These are phyloP conservation scores for Capronia americana DNA, from an alignment of 2,329 filamentous ascomycete genomes.

Conservation along the genomic window DNA sequence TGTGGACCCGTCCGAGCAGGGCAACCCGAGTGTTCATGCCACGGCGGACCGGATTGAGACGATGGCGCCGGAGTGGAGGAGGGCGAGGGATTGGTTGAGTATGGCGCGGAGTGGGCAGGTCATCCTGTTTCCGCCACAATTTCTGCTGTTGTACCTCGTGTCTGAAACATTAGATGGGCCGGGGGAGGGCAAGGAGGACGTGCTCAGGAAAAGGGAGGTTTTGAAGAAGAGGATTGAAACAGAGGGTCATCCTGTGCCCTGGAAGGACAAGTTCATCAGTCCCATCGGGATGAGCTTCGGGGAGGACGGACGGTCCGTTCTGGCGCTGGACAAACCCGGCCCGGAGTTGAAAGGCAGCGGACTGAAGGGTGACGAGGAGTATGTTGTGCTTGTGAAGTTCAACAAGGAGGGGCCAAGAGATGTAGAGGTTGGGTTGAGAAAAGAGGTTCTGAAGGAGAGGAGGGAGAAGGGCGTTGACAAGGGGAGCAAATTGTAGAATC, in stretches of 20 bases:
- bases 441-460: conserved; percentile 53
- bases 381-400: conserved; percentile 64
- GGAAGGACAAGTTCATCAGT: conserved; percentile 56
- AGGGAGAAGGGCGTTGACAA: conserved; percentile 36
- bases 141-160: conserved; percentile 63
- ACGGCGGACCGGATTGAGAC: conserved; percentile 73
- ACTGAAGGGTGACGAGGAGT: conserved; percentile 59
- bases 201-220: conserved; percentile 49
- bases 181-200: conserved; percentile 21
- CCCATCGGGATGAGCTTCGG: conserved; percentile 48
- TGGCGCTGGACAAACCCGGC: conserved; percentile 62
- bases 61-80: conserved; percentile 79
- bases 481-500: conserved; percentile 22
- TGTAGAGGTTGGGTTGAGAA: conserved; percentile 58
- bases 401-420: conserved; percentile 62
- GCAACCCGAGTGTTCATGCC: conserved; percentile 61
- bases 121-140: conserved; percentile 89
- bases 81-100: conserved; percentile 71
- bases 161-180: conserved; percentile 47
- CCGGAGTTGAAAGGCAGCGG: conserved; percentile 59
- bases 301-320: conserved; percentile 57
- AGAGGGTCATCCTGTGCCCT: conserved; percentile 47
- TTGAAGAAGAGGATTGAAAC: conserved; percentile 55
- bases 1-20: conserved; percentile 43
- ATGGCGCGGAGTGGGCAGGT: conserved; percentile 70